Evolutionary conservation across 2,329 filamentous ascomycete genomes (phyloP).

Genomic region (Cadophora sp.): DNA sequence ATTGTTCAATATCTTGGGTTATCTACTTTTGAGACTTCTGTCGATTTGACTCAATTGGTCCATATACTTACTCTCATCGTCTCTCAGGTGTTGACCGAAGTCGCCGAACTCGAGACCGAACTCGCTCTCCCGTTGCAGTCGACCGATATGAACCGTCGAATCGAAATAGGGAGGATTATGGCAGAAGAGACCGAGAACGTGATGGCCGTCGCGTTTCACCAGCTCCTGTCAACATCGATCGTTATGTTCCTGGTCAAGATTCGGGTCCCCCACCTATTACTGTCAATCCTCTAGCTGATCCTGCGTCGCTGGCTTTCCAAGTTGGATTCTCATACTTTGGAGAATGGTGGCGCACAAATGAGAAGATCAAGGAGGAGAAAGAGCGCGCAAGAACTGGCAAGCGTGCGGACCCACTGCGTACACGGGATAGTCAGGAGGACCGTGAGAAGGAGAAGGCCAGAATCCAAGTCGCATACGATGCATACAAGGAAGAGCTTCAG

Average conservation of each 20-base stretch:
- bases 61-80: conserved; percentile 37
- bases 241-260: conserved; percentile 81
- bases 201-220: conserved; percentile 68
- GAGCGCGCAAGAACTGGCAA: conserved; percentile 74
- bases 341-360: conserved; percentile 85
- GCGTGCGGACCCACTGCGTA: conserved; percentile 67
- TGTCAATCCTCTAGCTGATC: conserved; percentile 74
- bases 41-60: conserved; percentile 16
- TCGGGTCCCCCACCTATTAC: conserved; percentile 55
- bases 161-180: conserved; percentile 72
- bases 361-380: conserved; percentile 82
- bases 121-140: conserved; percentile 72
- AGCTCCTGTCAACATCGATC: conserved; percentile 75
- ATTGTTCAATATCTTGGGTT: background rate
- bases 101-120: conserved; percentile 64
- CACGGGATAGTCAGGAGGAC: conserved; percentile 73
- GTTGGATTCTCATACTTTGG: conserved; percentile 87
- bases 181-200: conserved; percentile 58
- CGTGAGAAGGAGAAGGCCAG: conserved; percentile 79
- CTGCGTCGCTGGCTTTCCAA: conserved; percentile 76
- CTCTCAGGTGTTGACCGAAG: conserved; percentile 60
- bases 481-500: conserved; percentile 72
- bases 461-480: conserved; percentile 74
- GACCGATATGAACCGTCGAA: conserved; percentile 78
- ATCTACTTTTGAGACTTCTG: background rate